Percentiles rank a stretch among this genome's conserved stretches.
These are phyloP conservation scores for Leccinum griseonigrum DNA, from an alignment of 1,284 basidiomycete species.

Conservation along the genomic window DNA sequence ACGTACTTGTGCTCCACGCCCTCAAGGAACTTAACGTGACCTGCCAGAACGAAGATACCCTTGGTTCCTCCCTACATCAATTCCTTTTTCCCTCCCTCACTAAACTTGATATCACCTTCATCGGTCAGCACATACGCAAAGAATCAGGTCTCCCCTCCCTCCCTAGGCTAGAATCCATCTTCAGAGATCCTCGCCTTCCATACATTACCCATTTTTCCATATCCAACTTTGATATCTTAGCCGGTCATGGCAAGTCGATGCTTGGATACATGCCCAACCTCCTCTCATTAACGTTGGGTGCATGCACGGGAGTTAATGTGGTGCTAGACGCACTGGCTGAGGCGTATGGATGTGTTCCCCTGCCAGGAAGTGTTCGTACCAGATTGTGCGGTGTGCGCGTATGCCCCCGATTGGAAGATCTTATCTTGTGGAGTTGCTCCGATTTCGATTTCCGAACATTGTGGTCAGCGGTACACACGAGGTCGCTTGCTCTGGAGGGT, in stretches of 20 bases:
- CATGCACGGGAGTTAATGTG: constrained; percentile 29
- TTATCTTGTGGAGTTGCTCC: constrained; percentile 48
- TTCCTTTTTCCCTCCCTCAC: constrained; percentile 43
- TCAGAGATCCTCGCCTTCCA: constrained; percentile 42
- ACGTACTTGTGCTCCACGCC: constrained; percentile 28
- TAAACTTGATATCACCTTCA: constrained; percentile 41
- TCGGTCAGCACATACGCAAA: constrained; percentile 26
- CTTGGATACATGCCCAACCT: constrained; percentile 41
- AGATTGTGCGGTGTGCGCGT: constrained; percentile 34
- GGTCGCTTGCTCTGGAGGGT: constrained; percentile 32
- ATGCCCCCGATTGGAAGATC: constrained; percentile 48
- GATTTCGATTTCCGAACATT: constrained; percentile 40
- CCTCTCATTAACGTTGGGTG: constrained; percentile 35
- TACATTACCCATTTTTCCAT: constrained; percentile 36
- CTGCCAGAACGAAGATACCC: constrained; percentile 39
- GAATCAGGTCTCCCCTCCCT: constrained; percentile 21
- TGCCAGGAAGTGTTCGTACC: constrained; percentile 7
- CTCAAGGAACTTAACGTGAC: constrained; percentile 44
- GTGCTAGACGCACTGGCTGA: constrained; percentile 31
- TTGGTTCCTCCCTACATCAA: constrained; percentile 39
- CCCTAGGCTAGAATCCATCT: constrained; percentile 39
- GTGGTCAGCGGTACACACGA: constrained; percentile 35
- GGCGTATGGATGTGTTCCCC: constrained; percentile 24
- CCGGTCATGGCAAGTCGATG: constrained; percentile 31
- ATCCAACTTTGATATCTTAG: constrained; percentile 33